Evolutionary conservation across 2,329 filamentous ascomycete genomes (phyloP).

Genomic region (Nothophoma quercina): DNA sequence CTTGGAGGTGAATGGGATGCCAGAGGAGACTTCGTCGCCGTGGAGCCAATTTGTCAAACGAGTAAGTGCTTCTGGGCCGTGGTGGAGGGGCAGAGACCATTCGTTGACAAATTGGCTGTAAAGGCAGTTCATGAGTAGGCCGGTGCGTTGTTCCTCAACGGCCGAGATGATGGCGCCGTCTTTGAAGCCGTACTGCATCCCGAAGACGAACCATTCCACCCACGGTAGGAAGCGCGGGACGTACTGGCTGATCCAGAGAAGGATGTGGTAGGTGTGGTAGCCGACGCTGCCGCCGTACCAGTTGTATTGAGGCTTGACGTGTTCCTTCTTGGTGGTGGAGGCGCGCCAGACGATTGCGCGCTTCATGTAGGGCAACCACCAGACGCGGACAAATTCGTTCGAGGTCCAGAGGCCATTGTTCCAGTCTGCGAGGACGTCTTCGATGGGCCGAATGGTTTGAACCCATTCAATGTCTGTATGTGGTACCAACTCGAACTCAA

Average conservation of each 20-base stretch:
- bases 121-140: slow-evolving; percentile 93
- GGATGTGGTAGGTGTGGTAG: slow-evolving; percentile 89
- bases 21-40: slow-evolving; percentile 71
- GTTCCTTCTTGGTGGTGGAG: slow-evolving; percentile 73
- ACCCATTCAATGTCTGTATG: slow-evolving; percentile 87
- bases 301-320: slow-evolving; percentile 66
- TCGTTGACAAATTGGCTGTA: slow-evolving; percentile 99
- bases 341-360: slow-evolving; percentile 90
- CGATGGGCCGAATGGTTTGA: slow-evolving; percentile 77
- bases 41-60: slow-evolving; percentile 89
- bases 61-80: slow-evolving; percentile 84
- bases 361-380: slow-evolving; percentile 96
- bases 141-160: slow-evolving; percentile 79
- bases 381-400: slow-evolving; percentile 89
- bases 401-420: slow-evolving; percentile 77
- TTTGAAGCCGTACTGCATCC: slow-evolving; percentile 94
- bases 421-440: slow-evolving; percentile 75
- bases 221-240: slow-evolving; percentile 81
- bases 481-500: slow-evolving; percentile 82
- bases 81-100: slow-evolving; percentile 88
- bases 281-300: slow-evolving; percentile 86
- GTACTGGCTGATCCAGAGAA: slow-evolving; percentile 81
- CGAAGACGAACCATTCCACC: slow-evolving; percentile 96
- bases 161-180: slow-evolving; percentile 73
- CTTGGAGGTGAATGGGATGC: slow-evolving; percentile 81